Evolutionary conservation across 1,139 yeast genomes (phyloP), one percentile per base, ranked within the genome.

Genomic region (Yamadazyma atmosphaerica): DNA sequence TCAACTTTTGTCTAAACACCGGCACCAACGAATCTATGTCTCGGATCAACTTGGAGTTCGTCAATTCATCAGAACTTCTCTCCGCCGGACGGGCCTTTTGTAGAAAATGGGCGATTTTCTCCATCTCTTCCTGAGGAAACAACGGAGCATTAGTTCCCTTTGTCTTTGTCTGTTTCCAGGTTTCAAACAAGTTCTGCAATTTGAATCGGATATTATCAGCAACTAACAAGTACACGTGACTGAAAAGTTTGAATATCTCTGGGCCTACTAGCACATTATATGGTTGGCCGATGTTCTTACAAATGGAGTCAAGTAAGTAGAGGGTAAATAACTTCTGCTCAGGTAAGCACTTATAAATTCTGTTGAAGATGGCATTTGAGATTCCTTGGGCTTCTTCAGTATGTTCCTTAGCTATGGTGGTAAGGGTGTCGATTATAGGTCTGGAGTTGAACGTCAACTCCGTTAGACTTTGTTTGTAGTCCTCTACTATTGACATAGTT

Each of bases 201-300:
- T 84, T 86, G 37, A 76, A 73, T 47, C 98, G 74, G 11, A 50
- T 37, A n/a, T 72, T 63, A 50, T 88, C 95, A 52, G 81, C 83
- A 29, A 86, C 92, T 41, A 84, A 65, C 22, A 88, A 77, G 56
- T 87, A 94, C 2, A 90, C 83, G 46, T 80, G 83, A 18, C 87
- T 81, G 60, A 84, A 92, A 2, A 86, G 66, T 50, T 72, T 77
- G 63, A 73, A 83, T 31, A 88, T 67, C 37, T 81, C 83, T 37
- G 65, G 77, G 4, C 89, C 85, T 56, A 90, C 81, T 43, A 85
- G 63, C 9, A 81, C 72, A 25, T 89, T 86, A 58, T 90, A 92
- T 1, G 98, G 97, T 44, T 81, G 77, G 5, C 97, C 97, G 16
- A 88, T 83, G 51, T 83, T 86, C 61, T 92, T 92, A 62, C 95